These are phyloP conservation scores for Sugiyamaella chiloensis DNA, from an alignment of 805 yeast genomes.

Conservation along the genomic window DNA sequence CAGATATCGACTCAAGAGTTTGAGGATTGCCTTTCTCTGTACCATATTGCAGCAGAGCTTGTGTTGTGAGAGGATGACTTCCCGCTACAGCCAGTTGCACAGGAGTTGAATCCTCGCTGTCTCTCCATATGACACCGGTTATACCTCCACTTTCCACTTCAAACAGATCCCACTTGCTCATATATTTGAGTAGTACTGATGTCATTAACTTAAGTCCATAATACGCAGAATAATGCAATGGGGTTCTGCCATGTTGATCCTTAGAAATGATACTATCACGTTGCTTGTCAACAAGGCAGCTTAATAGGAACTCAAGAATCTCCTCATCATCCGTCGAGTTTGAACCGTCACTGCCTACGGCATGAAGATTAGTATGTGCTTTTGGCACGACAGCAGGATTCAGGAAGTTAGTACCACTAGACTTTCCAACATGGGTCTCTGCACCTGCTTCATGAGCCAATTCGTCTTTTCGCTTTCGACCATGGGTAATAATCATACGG, in stretches of 20 bases:
- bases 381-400: slow-evolving; percentile 55
- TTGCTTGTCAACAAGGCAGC: slow-evolving; percentile 51
- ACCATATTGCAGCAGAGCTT: slow-evolving; percentile 48
- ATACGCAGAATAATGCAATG: slow-evolving; percentile 86
- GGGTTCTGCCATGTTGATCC: slow-evolving; percentile 78
- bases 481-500: slow-evolving; percentile 73
- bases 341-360: slow-evolving; percentile 61
- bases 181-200: slow-evolving; percentile 50
- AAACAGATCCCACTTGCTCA: slow-evolving; percentile 52
- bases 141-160: slow-evolving; percentile 13
- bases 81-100: slow-evolving; percentile 80
- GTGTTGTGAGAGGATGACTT: slow-evolving; percentile 73
- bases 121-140: slow-evolving; percentile 38
- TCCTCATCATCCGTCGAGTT: slow-evolving; percentile 55
- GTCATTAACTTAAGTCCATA: slow-evolving; percentile 73
- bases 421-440: slow-evolving; percentile 1
- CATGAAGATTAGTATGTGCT: slow-evolving; percentile 45
- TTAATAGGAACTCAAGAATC: slow-evolving; percentile 59
- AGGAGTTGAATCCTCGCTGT: slow-evolving; percentile 76
- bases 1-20: slow-evolving; percentile 9
- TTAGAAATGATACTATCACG: slow-evolving; percentile 57
- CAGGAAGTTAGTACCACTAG: slow-evolving; percentile 22
- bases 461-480: slow-evolving; percentile 40
- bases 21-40: slow-evolving; percentile 29
- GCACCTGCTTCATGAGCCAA: slow-evolving; percentile 7